These are phyloP conservation scores for Boechera divaricarpa DNA, from an alignment of 345 rosid species.

Conservation along the genomic window DNA sequence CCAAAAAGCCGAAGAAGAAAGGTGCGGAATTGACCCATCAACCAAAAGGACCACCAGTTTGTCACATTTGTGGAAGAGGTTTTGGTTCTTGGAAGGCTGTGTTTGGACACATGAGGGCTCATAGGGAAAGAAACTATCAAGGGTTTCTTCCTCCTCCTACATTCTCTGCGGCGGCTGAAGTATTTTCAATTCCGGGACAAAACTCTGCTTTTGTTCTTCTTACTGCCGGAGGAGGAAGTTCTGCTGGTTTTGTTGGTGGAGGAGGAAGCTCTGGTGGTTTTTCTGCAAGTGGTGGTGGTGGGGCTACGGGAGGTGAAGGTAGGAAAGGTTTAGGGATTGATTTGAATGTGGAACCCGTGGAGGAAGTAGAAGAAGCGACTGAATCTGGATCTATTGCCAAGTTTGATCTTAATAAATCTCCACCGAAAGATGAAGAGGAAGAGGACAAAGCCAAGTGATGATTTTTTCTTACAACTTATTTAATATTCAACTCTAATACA, in stretches of 20 bases:
- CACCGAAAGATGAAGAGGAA: constrained; percentile 25
- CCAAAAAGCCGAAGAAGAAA: constrained; percentile 4
- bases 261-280: background rate
- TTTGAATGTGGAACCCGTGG: constrained; percentile 14
- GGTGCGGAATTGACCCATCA: constrained; percentile 1
- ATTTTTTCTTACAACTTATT: background rate
- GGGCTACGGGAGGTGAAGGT: background rate
- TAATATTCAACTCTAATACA: background rate
- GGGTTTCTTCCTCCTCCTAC: constrained; percentile 47
- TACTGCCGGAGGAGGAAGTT: background rate
- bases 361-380: background rate
- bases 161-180: constrained; percentile 5
- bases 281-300: background rate
- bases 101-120: constrained; percentile 51
- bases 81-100: constrained; percentile 49
- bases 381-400: background rate
- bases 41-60: constrained; percentile 34
- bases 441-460: background rate
- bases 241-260: background rate
- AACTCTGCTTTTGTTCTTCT: constrained; percentile 9
- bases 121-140: constrained; percentile 24
- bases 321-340: constrained; percentile 6
- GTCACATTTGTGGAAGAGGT: constrained; percentile 36
- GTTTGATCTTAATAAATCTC: constrained; percentile 41
- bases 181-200: constrained; percentile 5